Evolutionary conservation across 495 filamentous ascomycete species (phyloP).

Genomic region (Penicillium psychrofluorescens): DNA sequence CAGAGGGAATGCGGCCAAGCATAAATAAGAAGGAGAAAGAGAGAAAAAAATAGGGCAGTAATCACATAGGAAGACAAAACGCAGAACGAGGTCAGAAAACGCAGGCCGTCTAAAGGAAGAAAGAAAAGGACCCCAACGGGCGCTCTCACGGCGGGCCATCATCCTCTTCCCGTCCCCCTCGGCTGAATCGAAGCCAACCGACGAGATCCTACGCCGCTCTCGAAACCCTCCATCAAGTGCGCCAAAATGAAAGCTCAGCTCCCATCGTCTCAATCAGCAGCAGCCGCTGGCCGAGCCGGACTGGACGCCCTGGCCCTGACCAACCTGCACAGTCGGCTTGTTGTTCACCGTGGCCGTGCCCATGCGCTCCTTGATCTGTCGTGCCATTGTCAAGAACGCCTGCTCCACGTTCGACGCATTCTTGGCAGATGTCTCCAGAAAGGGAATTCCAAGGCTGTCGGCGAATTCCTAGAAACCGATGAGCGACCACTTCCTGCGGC

Average conservation of each 20-base stretch:
- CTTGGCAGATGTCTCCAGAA: conserved; percentile 99
- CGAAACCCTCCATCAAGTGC: conserved; percentile 20
- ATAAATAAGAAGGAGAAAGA: conserved; percentile 10
- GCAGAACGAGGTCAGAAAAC: conserved; percentile 19
- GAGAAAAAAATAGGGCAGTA: conserved; percentile 15
- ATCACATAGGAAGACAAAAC: conserved; percentile 19
- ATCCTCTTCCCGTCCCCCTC: no score
- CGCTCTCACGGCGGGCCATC: no score
- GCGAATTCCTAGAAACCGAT: conserved; percentile 76
- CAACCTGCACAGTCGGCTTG: conserved; percentile 95
- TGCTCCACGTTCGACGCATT: conserved; percentile 99
- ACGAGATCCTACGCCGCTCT: conserved; percentile 13
- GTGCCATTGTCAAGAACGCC: conserved; percentile 98
- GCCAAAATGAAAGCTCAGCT: conserved; percentile 26
- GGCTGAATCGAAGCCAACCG: conserved; percentile 1
- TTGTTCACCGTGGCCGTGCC: conserved; percentile 95
- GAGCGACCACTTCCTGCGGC: conserved; percentile 9
- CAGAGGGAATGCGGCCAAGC: conserved; percentile 22
- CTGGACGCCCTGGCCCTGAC: conserved; percentile 88
- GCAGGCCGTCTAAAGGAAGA: conserved; percentile 33
- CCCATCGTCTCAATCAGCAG: conserved; percentile 59
- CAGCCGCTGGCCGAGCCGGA: conserved; percentile 85
- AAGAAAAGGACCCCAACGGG: conserved; percentile 9
- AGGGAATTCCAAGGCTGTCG: conserved; percentile 97
- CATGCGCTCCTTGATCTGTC: conserved; percentile 99